A percentile compares a stretch with the other conserved stretches of the same genome.
These are phyloP conservation scores for Cercospora sp. DNA, from an alignment of 2,329 filamentous ascomycete species.

Conservation along the genomic window DNA sequence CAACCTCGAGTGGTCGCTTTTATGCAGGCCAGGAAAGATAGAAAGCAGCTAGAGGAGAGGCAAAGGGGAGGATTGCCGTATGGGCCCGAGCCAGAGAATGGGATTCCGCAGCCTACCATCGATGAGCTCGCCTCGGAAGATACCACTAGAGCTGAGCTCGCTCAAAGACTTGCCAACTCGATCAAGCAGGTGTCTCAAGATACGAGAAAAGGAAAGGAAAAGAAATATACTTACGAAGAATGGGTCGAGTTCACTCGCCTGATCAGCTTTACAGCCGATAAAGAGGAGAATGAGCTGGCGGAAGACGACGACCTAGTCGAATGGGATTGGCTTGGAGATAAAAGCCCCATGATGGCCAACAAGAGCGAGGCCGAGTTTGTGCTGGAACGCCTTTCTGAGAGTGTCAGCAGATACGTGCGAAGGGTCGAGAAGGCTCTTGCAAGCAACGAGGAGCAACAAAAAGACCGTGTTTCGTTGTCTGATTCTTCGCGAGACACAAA, in stretches of 20 bases:
- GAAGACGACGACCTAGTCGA: conserved; percentile 62
- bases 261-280: conserved; percentile 58
- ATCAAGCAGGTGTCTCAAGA: conserved; percentile 69
- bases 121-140: conserved; percentile 52
- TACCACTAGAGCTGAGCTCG: conserved; percentile 59
- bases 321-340: conserved; percentile 73
- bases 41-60: conserved; percentile 39
- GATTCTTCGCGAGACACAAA: background rate
- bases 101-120: conserved; percentile 36
- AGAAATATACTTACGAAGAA: conserved; percentile 75
- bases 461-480: background rate
- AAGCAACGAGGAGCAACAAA: background rate
- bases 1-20: conserved; percentile 48
- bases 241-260: conserved; percentile 83
- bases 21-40: conserved; percentile 41
- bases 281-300: conserved; percentile 42
- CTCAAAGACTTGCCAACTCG: conserved; percentile 63
- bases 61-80: conserved; percentile 51
- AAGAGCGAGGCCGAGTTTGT: conserved; percentile 67
- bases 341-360: conserved; percentile 66
- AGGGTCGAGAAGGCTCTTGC: conserved; percentile 9
- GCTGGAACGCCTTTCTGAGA: conserved; percentile 65
- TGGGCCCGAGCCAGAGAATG: conserved; percentile 38
- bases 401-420: conserved; percentile 54
- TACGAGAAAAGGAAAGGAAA: conserved; percentile 57